Percentiles rank a stretch among this genome's conserved stretches.
phyloP scores from a whole-genome alignment of 495 filamentous ascomycete species.

The Neurospora sp. region DNA sequence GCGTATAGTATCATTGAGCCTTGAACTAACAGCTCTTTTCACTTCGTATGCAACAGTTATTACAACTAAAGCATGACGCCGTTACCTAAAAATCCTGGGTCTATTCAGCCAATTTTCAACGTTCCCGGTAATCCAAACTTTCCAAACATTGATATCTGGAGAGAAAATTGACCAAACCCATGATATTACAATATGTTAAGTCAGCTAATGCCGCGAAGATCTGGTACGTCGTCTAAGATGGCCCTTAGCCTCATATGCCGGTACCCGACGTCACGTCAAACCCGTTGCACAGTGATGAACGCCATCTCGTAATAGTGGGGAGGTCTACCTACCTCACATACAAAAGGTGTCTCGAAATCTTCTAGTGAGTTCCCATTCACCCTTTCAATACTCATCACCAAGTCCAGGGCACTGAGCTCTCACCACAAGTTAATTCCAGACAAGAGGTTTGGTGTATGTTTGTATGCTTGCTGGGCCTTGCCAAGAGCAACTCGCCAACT shows the following conservation, averaged over 20 bases:
- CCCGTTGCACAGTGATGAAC: constrained; percentile 3
- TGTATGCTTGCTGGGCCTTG: not conserved
- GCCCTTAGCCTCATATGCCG: constrained; percentile 10
- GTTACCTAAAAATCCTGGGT: not conserved
- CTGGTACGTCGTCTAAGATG: constrained; percentile 3
- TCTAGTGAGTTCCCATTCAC: not conserved
- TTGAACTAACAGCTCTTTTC: not conserved
- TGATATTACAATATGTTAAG: not conserved
- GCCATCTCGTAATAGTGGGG: constrained; percentile 5
- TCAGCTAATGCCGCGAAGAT: not conserved
- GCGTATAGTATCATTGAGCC: not conserved
- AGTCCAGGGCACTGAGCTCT: not conserved
- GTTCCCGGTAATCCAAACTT: not conserved
- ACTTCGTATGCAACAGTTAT: not conserved
- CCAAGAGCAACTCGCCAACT: not conserved
- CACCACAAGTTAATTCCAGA: not conserved
- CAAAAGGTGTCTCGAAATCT: not conserved
- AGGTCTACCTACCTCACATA: not conserved
- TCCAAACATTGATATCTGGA: not conserved
- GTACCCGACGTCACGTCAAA: constrained; percentile 5
- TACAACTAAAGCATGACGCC: not conserved
- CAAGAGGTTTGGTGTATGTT: not conserved
- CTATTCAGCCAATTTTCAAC: not conserved
- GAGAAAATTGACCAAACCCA: not conserved
- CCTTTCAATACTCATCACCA: not conserved